These are phyloP conservation scores for Pseudonitzschia multistriata DNA, from an alignment of 108 stramenopile species.

Conservation along the genomic window DNA sequence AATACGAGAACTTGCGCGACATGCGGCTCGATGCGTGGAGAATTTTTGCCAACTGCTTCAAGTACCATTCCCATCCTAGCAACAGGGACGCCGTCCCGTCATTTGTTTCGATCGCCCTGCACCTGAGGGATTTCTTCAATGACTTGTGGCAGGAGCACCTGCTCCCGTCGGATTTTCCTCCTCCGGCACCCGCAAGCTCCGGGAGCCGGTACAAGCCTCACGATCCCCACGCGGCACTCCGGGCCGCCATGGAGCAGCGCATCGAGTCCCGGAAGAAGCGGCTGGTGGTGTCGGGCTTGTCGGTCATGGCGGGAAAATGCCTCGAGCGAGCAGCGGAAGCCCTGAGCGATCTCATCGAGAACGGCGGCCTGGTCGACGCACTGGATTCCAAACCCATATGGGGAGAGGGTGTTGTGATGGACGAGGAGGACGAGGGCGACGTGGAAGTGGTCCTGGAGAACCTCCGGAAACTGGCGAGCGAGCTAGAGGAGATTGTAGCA, in stretches of 20 bases:
- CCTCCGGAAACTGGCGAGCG: conserved; percentile 17
- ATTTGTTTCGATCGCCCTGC: conserved; percentile 79
- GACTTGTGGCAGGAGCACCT: conserved; percentile 82
- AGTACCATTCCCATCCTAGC: conserved; percentile 78
- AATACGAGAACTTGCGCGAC: conserved; percentile 67
- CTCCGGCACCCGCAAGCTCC: conserved; percentile 15
- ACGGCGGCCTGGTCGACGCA: conserved; percentile 66
- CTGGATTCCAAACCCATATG: conserved; percentile 63
- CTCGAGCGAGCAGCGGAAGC: conserved; percentile 41
- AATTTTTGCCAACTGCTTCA: conserved; percentile 86
- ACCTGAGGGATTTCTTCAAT: conserved; percentile 85
- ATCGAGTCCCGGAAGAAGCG: conserved; percentile 56
- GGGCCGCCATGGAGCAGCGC: conserved; percentile 53
- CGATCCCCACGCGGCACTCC: conserved; percentile 16
- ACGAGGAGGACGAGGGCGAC: conserved; percentile 41
- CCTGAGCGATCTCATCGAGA: conserved; percentile 52
- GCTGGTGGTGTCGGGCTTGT: conserved; percentile 59
- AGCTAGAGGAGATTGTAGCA: conserved; percentile 13
- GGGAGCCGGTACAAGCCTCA: conserved; percentile 8
- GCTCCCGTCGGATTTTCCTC: conserved; percentile 74
- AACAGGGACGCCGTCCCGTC: conserved; percentile 82
- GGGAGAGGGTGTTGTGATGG: conserved; percentile 35
- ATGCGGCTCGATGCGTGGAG: conserved; percentile 85
- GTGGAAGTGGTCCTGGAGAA: conserved; percentile 36
- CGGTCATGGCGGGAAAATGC: conserved; percentile 54